phyloP scores from a whole-genome alignment of 495 filamentous ascomycete genomes.

The Podospora conica region DNA sequence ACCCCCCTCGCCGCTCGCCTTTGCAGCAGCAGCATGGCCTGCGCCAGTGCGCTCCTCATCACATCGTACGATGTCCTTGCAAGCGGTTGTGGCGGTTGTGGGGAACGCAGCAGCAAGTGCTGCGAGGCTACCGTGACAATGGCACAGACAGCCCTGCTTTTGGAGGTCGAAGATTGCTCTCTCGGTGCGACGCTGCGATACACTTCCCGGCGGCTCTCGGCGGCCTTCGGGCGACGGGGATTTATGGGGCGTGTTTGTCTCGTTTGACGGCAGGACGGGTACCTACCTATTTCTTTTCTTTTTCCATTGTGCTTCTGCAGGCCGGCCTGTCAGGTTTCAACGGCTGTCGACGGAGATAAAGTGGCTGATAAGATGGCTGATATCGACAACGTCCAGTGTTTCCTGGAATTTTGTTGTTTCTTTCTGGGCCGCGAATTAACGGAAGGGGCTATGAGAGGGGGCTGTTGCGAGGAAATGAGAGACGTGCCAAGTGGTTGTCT shows the following conservation, averaged over 20 bases:
- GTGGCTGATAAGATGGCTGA: constrained; percentile 9
- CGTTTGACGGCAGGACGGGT: background rate
- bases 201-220: background rate
- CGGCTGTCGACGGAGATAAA: background rate
- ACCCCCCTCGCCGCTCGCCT: background rate
- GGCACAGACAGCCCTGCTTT: background rate
- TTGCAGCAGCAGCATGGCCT: background rate
- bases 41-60: constrained; percentile 1
- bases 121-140: background rate
- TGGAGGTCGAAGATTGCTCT: background rate
- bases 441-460: background rate
- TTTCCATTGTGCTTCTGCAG: background rate
- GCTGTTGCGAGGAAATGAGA: background rate
- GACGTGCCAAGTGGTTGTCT: background rate
- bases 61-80: constrained; percentile 12
- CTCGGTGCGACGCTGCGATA: background rate
- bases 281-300: background rate
- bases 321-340: background rate
- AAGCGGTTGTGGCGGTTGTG: constrained; percentile 7
- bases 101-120: background rate
- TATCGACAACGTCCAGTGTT: constrained; percentile 1
- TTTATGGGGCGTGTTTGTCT: background rate
- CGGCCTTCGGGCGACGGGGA: background rate
- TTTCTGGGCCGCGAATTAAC: background rate
- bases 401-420: background rate